Base-by-base conservation (phyloP, 2,329 filamentous ascomycete genomes). In the Escovopsis sp. region DNA sequence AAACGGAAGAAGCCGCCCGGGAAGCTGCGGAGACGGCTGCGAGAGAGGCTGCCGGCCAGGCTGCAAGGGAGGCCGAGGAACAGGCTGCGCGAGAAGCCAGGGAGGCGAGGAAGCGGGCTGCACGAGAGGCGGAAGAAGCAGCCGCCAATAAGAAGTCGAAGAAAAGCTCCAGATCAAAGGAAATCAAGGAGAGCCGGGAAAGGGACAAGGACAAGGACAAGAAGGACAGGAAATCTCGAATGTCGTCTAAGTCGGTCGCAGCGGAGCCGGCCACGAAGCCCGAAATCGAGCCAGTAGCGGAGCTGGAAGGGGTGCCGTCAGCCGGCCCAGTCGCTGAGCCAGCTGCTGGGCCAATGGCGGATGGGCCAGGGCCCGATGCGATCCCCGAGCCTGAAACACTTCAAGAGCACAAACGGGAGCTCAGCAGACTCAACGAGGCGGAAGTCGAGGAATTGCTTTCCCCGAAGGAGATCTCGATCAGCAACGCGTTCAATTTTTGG, bases 401-500 rank as follows among this genome's bases (percentile, higher is more conserved):
- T 33, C 34, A 39, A 4, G 47, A 49, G 26, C 42, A 45, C 3
- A 49, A 48, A 10, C 38, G 41, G 11, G 50, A 53, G 26, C 47
- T 48, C 41, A 44, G 47, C 26, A 59, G 67, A 26, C 57, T 68
- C 42, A 63, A 59, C 10, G 53, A 62, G 10, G 64, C 67, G 32
- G 58, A 69, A 43, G 55, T 69, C 26, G 65, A 68, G 40, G 64
- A 67, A 49, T 55, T 69, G 15, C 53, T 69, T 32, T 53, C 58
- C 6, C 51, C 53, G 6, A 51, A 54, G 36, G 53, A 57, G 38
- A 56, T 57, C 43, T 50, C 51, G 37, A 58, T 62, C 43, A 53
- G 52, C 36, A 64, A 69, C 44, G 56, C 69, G 0, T 78, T 77
- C 56, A 67, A 67, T 50, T 76, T 77, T 61, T 78, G 73, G 74